Evolutionary conservation across 345 rosid genomes (phyloP).

Genomic region (Corchorus olitorius): DNA sequence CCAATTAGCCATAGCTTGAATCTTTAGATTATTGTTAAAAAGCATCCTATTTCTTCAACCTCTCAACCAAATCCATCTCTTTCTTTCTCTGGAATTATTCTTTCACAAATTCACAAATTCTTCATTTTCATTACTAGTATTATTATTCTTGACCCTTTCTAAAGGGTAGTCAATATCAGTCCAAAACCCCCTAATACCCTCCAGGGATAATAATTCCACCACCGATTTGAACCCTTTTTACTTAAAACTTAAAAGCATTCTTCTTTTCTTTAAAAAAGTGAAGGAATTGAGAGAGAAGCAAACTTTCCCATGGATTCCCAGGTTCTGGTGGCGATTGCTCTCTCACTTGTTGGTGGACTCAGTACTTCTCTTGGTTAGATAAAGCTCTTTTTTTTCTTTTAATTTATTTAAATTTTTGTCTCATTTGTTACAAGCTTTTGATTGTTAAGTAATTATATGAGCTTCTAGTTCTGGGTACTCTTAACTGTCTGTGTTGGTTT

Average conservation of each 20-base stretch:
- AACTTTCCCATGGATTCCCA: conserved; percentile 59
- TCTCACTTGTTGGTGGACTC: conserved; percentile 59
- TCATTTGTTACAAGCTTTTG: not conserved
- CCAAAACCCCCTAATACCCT: not conserved
- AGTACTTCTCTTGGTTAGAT: conserved; percentile 70
- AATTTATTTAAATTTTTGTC: too few species aligned
- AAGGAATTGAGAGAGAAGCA: conserved; percentile 11
- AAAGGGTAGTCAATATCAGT: not conserved
- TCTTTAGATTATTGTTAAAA: too few species aligned
- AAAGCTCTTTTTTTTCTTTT: not conserved
- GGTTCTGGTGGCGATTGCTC: conserved; percentile 41
- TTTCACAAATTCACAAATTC: too few species aligned
- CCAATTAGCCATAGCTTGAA: not conserved
- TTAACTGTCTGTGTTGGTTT: not conserved
- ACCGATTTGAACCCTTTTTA: not conserved
- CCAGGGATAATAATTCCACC: not conserved
- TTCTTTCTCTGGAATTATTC: conserved; percentile 1
- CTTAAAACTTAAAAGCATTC: too few species aligned
- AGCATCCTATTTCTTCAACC: conserved; percentile 21
- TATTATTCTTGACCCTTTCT: not conserved
- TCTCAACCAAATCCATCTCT: conserved; percentile 27
- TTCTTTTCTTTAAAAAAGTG: not conserved
- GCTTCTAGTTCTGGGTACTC: conserved; percentile 5
- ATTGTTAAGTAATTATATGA: not conserved
- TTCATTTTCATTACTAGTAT: not conserved